phyloP scores from a whole-genome alignment of 2,329 filamentous ascomycete species.

The Diaporthe humulicola region DNA sequence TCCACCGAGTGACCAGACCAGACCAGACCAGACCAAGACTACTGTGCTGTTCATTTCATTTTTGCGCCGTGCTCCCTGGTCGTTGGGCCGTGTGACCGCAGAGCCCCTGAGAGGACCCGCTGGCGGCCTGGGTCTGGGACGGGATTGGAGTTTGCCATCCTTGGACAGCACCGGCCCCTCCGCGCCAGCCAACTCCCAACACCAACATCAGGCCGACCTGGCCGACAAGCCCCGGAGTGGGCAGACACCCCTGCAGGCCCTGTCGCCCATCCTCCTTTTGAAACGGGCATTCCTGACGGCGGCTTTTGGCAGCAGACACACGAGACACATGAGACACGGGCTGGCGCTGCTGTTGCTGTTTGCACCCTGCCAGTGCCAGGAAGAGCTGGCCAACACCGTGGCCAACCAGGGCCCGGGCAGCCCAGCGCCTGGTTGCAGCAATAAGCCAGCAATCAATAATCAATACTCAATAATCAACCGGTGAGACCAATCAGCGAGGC shows the following conservation, averaged over 20 bases:
- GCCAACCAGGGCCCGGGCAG: neutral
- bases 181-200: slow-evolving; percentile 11
- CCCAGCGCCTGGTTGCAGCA: neutral
- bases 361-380: slow-evolving; percentile 10
- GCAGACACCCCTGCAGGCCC: slow-evolving; percentile 3
- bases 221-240: slow-evolving; percentile 4
- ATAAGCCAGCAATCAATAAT: neutral
- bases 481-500: neutral
- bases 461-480: neutral
- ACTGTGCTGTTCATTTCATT: neutral
- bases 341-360: slow-evolving; percentile 2
- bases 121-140: neutral
- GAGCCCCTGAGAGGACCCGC: slow-evolving; percentile 15
- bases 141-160: slow-evolving; percentile 14
- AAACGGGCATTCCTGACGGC: slow-evolving; percentile 33
- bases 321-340: slow-evolving; percentile 30
- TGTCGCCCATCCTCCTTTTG: slow-evolving; percentile 23
- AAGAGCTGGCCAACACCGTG: neutral
- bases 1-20: neutral
- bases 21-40: too few species aligned
- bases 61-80: slow-evolving; percentile 3
- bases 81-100: slow-evolving; percentile 22
- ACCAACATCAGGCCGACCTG: slow-evolving; percentile 16
- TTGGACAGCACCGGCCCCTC: slow-evolving; percentile 24
- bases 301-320: slow-evolving; percentile 13